Conservation (phyloP, 441 rosid species). For the Populus tomentosa region DNA sequence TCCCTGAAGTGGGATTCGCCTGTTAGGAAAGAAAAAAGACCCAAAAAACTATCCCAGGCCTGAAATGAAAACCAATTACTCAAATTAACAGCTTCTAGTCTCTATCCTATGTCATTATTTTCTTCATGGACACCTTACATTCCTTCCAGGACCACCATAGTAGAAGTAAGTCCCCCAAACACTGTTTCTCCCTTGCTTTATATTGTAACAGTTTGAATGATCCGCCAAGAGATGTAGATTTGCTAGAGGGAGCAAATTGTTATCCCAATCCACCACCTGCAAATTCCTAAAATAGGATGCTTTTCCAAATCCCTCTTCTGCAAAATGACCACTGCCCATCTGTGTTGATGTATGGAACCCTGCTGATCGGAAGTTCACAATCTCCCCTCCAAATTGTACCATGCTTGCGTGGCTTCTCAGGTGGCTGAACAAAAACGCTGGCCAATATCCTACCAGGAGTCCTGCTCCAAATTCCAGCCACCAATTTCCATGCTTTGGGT, state of each 20-base stretch:
- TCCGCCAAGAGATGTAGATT: slow-evolving; percentile 75
- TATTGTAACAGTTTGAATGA: slow-evolving; percentile 80
- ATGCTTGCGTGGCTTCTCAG: slow-evolving; percentile 79
- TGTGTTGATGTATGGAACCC: slow-evolving; percentile 80
- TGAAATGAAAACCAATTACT: background rate
- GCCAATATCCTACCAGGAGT: slow-evolving; percentile 91
- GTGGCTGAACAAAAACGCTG: slow-evolving; percentile 71
- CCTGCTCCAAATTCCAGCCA: slow-evolving; percentile 97
- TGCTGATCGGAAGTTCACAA: slow-evolving; percentile 64
- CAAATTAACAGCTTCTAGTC: background rate
- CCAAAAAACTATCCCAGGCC: slow-evolving; percentile 11
- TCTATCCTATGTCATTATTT: slow-evolving; percentile 12
- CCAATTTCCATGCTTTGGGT: slow-evolving; percentile 99
- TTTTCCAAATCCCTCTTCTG: slow-evolving; percentile 73
- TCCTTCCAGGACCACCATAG: slow-evolving; percentile 97
- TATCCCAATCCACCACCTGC: slow-evolving; percentile 94
- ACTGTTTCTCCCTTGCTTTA: slow-evolving; percentile 65
- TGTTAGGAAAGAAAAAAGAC: slow-evolving; percentile 6
- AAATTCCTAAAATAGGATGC: slow-evolving; percentile 86
- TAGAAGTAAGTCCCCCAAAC: slow-evolving; percentile 96
- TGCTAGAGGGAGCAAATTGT: slow-evolving; percentile 60
- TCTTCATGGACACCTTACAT: slow-evolving; percentile 61
- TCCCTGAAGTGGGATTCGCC: slow-evolving; percentile 14
- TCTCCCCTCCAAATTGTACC: slow-evolving; percentile 95
- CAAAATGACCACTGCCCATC: slow-evolving; percentile 97